A percentile compares a stretch with the other conserved stretches of the same genome.
Evolutionary conservation across 495 filamentous ascomycete genomes (phyloP).

Genomic region (Xylona heveae): DNA sequence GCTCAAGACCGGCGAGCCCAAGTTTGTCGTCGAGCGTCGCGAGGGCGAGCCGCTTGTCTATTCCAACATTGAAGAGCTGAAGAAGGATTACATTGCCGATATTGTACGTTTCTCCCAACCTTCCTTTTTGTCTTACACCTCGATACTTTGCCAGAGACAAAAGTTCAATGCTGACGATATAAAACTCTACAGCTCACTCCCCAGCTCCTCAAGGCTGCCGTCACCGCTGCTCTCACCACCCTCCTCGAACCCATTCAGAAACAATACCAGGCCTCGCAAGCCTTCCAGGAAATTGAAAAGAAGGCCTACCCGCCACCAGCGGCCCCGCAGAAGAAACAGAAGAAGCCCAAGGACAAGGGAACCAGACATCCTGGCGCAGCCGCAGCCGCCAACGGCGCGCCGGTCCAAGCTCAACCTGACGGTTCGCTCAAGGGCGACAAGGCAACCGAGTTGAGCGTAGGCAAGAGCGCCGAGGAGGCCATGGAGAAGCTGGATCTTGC

Average conservation of each 20-base stretch:
- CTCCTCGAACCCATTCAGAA: slow-evolving; percentile 57
- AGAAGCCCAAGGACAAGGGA: slow-evolving; percentile 70
- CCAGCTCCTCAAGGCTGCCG: slow-evolving; percentile 62
- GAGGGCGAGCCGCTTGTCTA: slow-evolving; percentile 61
- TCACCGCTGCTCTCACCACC: slow-evolving; percentile 41
- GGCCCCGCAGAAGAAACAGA: slow-evolving; percentile 37
- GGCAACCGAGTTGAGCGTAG: slow-evolving; percentile 16
- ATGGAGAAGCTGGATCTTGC: slow-evolving; percentile 16
- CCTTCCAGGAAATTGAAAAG: slow-evolving; percentile 63
- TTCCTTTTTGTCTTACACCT: neutral
- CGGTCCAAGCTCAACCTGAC: slow-evolving; percentile 14
- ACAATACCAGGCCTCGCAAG: slow-evolving; percentile 42
- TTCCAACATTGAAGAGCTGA: slow-evolving; percentile 42
- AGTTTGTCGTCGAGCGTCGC: slow-evolving; percentile 29
- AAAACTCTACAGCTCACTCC: slow-evolving; percentile 46
- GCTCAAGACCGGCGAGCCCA: slow-evolving; percentile 30
- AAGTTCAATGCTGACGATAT: slow-evolving; percentile 2
- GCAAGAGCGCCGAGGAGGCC: slow-evolving; percentile 15
- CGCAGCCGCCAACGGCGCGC: slow-evolving; percentile 5
- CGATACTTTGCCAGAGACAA: neutral
- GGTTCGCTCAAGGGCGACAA: slow-evolving; percentile 17
- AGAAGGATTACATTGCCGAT: slow-evolving; percentile 62
- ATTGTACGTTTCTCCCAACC: slow-evolving; percentile 35
- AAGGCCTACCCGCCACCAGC: slow-evolving; percentile 64
- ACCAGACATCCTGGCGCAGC: slow-evolving; percentile 31